Evolutionary conservation across 2,329 filamentous ascomycete species (phyloP), one percentile per base, ranked within the genome.

Genomic region (Raffaelea albimanens): DNA sequence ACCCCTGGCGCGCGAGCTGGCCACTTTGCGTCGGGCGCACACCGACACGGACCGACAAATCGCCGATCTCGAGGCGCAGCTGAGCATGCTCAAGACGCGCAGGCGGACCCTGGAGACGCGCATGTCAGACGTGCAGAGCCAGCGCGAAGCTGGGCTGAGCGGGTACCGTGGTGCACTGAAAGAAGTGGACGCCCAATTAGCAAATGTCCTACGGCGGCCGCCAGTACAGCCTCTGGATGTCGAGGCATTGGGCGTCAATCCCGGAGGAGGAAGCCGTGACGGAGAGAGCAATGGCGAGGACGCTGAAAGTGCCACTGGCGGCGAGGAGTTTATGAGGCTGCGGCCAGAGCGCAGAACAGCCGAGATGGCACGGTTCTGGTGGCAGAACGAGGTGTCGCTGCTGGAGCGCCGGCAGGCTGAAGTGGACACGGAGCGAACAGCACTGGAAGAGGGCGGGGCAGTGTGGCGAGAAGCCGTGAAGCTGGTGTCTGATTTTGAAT

Each of bases 301-400:
- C 43, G 65, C 23, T 4, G 23, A 19, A 19, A n/a, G 29, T 3
- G 25, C 18, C 4, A 19, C 20, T 16, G 66, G 63, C 1, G 74
- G 74, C 0, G 50, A 63, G 3, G 75, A 78, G 33, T 86, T 86
- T 46, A 59, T 82, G 33, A 67, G 70, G 2, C 66, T 88, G 8
- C 75, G 79, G 1, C 73, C 79, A 0, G 78, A 83, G 55, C 72
- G 83, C 18, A 71, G 85, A 42, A 89, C 84, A 0, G 60, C 82
- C 2, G 77, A 78, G 14, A 82, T 89, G 80, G 85, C 84, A 0
- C 77, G 71, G 50, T 73, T 81, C 14, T 85, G 84, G 72, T 89
- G 83, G 80, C 71, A 77, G 46, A 72, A 74, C 5, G 83, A 89
- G 54, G 67, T 82, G 2, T 64, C 64, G 1, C 64, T 76, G 0